phyloP scores from a whole-genome alignment of 257 asterid genomes.

The Craterostigma plantagineum region DNA sequence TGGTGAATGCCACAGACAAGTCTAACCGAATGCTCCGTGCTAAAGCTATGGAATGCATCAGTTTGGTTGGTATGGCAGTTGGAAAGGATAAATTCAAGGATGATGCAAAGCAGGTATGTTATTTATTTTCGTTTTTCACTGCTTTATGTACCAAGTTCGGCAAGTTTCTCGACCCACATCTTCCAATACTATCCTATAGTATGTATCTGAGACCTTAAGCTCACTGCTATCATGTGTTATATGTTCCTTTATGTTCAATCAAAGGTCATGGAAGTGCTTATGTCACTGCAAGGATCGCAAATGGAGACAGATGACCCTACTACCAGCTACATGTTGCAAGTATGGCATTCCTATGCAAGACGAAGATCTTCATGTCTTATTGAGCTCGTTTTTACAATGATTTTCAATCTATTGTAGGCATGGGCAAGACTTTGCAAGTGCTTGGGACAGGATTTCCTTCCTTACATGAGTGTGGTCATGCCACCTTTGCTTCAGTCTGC shows the following conservation, averaged over 20 bases:
- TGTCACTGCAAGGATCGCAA: slow-evolving; percentile 73
- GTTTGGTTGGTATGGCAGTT: slow-evolving; percentile 97
- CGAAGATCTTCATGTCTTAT: too few relatives aligned
- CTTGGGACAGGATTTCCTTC: slow-evolving; percentile 76
- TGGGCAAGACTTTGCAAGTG: slow-evolving; percentile 90
- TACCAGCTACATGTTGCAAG: slow-evolving; percentile 72
- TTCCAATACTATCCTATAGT: not conserved
- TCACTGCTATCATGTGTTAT: too few relatives aligned
- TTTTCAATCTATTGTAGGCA: slow-evolving; percentile 25
- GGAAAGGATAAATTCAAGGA: slow-evolving; percentile 77
- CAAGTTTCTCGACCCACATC: not conserved
- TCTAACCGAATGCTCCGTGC: slow-evolving; percentile 87
- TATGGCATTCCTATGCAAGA: slow-evolving; percentile 6
- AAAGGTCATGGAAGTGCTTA: slow-evolving; percentile 76
- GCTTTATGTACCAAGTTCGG: too few relatives aligned
- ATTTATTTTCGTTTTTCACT: too few relatives aligned
- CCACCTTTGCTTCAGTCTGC: slow-evolving; percentile 76
- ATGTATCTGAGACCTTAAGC: not conserved
- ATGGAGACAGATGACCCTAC: slow-evolving; percentile 76
- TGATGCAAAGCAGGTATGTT: slow-evolving; percentile 70
- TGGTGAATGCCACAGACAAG: slow-evolving; percentile 65
- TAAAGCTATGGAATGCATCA: slow-evolving; percentile 90
- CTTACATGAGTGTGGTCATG: slow-evolving; percentile 69
- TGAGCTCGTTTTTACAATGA: not conserved
- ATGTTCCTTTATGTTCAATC: not conserved